Percentiles rank a stretch among this genome's conserved stretches.
phyloP scores from a whole-genome alignment of 2,329 filamentous ascomycete species.

The Apiospora malaysiana region DNA sequence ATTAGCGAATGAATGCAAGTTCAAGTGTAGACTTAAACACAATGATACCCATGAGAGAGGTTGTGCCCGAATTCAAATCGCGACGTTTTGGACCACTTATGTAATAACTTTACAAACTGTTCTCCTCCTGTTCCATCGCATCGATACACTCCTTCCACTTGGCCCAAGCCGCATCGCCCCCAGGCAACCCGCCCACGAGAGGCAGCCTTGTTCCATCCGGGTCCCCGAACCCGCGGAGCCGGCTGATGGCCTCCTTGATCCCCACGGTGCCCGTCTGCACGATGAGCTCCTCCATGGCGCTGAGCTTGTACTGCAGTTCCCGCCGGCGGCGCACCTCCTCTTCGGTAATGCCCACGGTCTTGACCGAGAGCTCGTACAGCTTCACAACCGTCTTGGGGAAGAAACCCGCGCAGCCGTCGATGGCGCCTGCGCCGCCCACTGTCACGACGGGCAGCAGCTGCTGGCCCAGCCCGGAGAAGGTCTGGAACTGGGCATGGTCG shows the following conservation, averaged over 20 bases:
- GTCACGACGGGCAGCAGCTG: slow-evolving; percentile 62
- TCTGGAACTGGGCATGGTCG: slow-evolving; percentile 62
- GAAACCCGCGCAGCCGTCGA: slow-evolving; percentile 51
- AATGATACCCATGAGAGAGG: background rate
- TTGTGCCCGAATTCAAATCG: too few relatives aligned
- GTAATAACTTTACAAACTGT: slow-evolving; percentile 15
- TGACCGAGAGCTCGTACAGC: slow-evolving; percentile 55
- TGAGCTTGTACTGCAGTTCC: slow-evolving; percentile 65
- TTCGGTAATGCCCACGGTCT: slow-evolving; percentile 38
- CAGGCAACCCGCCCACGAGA: slow-evolving; percentile 61
- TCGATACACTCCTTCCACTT: slow-evolving; percentile 54
- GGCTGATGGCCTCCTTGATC: slow-evolving; percentile 67
- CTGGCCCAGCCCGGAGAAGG: slow-evolving; percentile 70
- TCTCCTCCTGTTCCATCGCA: slow-evolving; percentile 51
- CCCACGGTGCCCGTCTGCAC: slow-evolving; percentile 66
- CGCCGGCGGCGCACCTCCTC: slow-evolving; percentile 57
- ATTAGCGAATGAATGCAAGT: too few relatives aligned
- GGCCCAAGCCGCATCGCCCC: slow-evolving; percentile 62
- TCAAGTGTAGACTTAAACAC: background rate
- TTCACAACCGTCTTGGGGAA: slow-evolving; percentile 67
- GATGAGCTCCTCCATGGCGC: slow-evolving; percentile 65
- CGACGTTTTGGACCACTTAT: too few relatives aligned
- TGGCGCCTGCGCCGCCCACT: slow-evolving; percentile 42
- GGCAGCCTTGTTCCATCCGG: slow-evolving; percentile 65
- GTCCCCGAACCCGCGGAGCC: slow-evolving; percentile 65